A percentile compares a stretch with the other conserved stretches of the same genome.
Evolutionary conservation across 805 yeast species (phyloP).

Genomic region (Kodamaea hsintzibuensis): DNA sequence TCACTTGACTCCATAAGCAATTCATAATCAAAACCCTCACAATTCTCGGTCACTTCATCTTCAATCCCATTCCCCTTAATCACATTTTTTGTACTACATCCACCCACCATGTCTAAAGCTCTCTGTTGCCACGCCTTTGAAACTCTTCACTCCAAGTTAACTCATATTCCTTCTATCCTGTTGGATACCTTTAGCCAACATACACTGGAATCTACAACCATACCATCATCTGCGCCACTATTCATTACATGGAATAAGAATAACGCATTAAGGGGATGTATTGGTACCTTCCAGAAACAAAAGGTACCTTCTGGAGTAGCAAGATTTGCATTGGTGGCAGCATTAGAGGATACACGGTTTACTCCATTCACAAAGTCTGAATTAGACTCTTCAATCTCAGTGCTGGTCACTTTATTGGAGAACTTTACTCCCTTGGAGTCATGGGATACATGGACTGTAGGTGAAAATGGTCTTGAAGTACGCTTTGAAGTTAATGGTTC

Average conservation of each 20-base stretch:
- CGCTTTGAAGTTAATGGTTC: conserved; percentile 43
- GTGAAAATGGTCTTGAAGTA: conserved; percentile 77
- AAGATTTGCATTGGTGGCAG: conserved; percentile 60
- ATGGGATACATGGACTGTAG: conserved; percentile 75
- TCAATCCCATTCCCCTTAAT: background rate
- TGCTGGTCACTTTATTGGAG: conserved; percentile 63
- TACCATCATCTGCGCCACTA: conserved; percentile 51
- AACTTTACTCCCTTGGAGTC: conserved; percentile 55
- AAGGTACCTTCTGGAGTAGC: conserved; percentile 58
- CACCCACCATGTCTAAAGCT: conserved; percentile 32
- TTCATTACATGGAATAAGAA: conserved; percentile 85
- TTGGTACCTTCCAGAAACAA: conserved; percentile 76
- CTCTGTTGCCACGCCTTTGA: conserved; percentile 42
- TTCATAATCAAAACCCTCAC: background rate
- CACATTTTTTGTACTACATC: background rate
- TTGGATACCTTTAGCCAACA: conserved; percentile 16
- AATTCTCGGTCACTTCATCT: too few species aligned
- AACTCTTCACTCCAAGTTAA: conserved; percentile 24
- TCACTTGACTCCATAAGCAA: background rate
- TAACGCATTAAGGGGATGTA: conserved; percentile 76
- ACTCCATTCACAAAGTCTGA: conserved; percentile 60
- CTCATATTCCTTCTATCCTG: conserved; percentile 13
- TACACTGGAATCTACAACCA: conserved; percentile 10
- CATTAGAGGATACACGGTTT: conserved; percentile 79
- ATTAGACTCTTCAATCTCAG: conserved; percentile 48